Evolutionary conservation across 228 moss, liverwort and hornwort species (phyloP).

Genomic region (Sphagnum magellanicum): DNA sequence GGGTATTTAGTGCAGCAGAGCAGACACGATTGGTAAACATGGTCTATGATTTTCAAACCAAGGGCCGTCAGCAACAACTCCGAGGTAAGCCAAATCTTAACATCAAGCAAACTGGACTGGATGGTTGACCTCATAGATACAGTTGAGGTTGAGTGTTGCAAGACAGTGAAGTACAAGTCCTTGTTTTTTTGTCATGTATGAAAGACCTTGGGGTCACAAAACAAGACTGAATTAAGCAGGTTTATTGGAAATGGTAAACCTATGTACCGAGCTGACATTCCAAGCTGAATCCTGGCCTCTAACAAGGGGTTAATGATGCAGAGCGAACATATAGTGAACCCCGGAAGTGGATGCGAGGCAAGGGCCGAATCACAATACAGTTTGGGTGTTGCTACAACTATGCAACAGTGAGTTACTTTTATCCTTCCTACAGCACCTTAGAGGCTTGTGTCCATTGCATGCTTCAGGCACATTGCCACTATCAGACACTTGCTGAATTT

Average conservation of each 20-base stretch:
- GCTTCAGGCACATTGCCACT: neutral
- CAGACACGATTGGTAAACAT: slow-evolving; percentile 47
- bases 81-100: slow-evolving; percentile 24
- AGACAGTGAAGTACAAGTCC: too few relatives aligned
- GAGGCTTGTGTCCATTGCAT: neutral
- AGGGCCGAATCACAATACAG: slow-evolving; percentile 80
- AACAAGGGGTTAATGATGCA: slow-evolving; percentile 12
- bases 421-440: neutral
- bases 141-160: too few relatives aligned
- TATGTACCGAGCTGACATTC: too few relatives aligned
- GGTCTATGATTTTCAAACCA: slow-evolving; percentile 40
- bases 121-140: too few relatives aligned
- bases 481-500: too few relatives aligned
- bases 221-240: too few relatives aligned
- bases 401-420: slow-evolving; percentile 30
- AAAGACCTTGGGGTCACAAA: too few relatives aligned
- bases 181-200: too few relatives aligned
- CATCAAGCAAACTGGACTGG: too few relatives aligned
- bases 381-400: slow-evolving; percentile 94
- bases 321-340: slow-evolving; percentile 76
- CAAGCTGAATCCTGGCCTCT: too few relatives aligned
- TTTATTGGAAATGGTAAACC: too few relatives aligned
- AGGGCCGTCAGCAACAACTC: slow-evolving; percentile 46
- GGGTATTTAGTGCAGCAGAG: slow-evolving; percentile 56
- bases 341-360: slow-evolving; percentile 85